These are phyloP conservation scores for Magnaporthiopsis rhizophila DNA, from an alignment of 2,329 filamentous ascomycete genomes.

Conservation along the genomic window DNA sequence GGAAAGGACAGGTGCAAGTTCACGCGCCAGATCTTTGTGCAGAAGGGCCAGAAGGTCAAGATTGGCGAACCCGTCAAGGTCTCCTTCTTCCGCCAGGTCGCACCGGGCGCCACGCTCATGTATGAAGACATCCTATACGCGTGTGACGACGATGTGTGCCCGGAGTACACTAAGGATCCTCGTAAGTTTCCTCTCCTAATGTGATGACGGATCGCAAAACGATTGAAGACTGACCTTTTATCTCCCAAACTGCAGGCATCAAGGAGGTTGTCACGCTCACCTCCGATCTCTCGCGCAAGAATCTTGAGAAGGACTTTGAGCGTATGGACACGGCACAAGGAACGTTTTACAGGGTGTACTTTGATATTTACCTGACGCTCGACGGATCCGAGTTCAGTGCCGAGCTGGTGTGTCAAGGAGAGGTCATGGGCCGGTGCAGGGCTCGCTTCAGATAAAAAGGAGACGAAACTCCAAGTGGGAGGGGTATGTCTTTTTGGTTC, in stretches of 20 bases:
- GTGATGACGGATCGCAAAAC: not conserved
- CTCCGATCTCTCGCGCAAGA: slow-evolving; percentile 93
- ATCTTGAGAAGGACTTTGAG: slow-evolving; percentile 98
- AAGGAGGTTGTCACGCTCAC: slow-evolving; percentile 98
- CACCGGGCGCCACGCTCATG: slow-evolving; percentile 94
- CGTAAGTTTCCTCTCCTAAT: slow-evolving; percentile 55
- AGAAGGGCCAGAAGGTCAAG: slow-evolving; percentile 98
- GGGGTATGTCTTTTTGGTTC: not conserved
- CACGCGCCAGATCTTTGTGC: slow-evolving; percentile 95
- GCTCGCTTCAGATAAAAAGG: slow-evolving; percentile 65
- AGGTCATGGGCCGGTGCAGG: slow-evolving; percentile 96
- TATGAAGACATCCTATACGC: slow-evolving; percentile 98
- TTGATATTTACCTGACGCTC: slow-evolving; percentile 80
- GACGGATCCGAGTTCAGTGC: slow-evolving; percentile 98
- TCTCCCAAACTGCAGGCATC: slow-evolving; percentile 56
- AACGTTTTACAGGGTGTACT: slow-evolving; percentile 81
- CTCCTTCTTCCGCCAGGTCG: slow-evolving; percentile 96
- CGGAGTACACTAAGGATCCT: slow-evolving; percentile 98
- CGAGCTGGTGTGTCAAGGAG: slow-evolving; percentile 96
- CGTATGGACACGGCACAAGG: slow-evolving; percentile 98
- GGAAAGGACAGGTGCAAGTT: slow-evolving; percentile 99
- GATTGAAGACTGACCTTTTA: not conserved
- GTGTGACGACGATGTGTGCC: slow-evolving; percentile 95
- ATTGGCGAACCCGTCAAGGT: slow-evolving; percentile 99
- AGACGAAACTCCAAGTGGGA: slow-evolving; percentile 9